phyloP scores from a whole-genome alignment of 495 filamentous ascomycete genomes.

The Penicillium salamii region DNA sequence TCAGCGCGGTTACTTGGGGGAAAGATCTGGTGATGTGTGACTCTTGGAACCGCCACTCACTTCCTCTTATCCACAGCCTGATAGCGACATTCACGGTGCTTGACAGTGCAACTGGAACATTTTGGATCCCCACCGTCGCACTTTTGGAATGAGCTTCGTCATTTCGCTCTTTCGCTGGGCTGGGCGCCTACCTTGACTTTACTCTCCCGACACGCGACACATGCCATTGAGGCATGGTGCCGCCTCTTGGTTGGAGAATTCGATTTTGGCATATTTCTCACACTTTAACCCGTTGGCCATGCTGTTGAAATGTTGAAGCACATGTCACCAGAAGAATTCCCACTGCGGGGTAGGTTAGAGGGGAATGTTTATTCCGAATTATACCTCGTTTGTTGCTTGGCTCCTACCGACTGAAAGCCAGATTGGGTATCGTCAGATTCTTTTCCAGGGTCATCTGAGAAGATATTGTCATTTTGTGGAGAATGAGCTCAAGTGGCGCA shows the following conservation, averaged over 20 bases:
- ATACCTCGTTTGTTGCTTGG: neutral
- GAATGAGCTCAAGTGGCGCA: neutral
- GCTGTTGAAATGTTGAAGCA: neutral
- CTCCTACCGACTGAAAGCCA: neutral
- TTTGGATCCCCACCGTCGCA: slow-evolving; percentile 22
- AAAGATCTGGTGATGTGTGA: neutral
- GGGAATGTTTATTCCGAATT: slow-evolving; percentile 4
- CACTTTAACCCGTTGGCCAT: neutral
- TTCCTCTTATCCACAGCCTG: slow-evolving; percentile 24
- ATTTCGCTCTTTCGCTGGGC: neutral
- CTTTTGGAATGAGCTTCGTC: slow-evolving; percentile 5
- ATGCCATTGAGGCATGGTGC: slow-evolving; percentile 25
- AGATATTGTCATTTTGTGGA: neutral
- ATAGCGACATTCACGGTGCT: slow-evolving; percentile 21
- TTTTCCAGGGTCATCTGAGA: too few relatives aligned
- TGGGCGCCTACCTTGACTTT: slow-evolving; percentile 25
- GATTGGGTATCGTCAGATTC: too few relatives aligned
- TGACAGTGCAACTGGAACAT: slow-evolving; percentile 21
- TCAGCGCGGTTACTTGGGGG: neutral
- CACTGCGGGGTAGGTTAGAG: neutral
- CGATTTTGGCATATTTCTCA: neutral
- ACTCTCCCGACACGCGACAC: slow-evolving; percentile 25
- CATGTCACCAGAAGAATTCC: neutral
- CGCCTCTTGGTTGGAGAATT: neutral
- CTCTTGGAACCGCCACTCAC: slow-evolving; percentile 9